These are phyloP conservation scores for Oemleria cerasiformis DNA, from an alignment of 306 rosid species.

Conservation along the genomic window DNA sequence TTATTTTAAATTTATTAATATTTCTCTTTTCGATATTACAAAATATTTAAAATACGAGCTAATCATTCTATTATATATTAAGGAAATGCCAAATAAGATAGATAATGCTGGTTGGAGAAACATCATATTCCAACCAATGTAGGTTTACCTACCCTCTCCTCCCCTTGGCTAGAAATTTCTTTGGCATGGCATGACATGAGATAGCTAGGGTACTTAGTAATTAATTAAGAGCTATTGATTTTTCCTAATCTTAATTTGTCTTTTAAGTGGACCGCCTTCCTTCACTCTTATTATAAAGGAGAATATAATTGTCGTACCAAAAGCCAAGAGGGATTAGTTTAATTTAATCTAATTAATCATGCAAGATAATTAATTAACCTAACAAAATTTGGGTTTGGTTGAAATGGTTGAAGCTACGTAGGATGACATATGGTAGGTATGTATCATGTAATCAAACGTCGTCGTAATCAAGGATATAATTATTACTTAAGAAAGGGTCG, in stretches of 20 bases:
- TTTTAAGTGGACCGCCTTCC: background rate
- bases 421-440: conserved; percentile 6
- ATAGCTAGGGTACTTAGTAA: background rate
- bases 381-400: background rate
- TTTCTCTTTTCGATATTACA: no score
- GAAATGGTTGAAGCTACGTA: conserved; percentile 1
- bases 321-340: background rate
- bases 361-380: background rate
- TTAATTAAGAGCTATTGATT: background rate
- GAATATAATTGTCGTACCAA: background rate
- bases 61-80: background rate
- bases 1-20: no score
- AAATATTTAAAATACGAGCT: no score
- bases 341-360: background rate
- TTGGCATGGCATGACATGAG: background rate
- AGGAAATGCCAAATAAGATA: background rate
- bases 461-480: background rate
- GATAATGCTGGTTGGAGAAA: background rate
- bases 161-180: background rate
- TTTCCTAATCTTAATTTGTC: background rate
- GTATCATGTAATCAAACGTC: background rate
- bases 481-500: background rate
- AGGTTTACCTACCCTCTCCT: background rate
- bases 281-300: background rate
- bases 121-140: background rate